phyloP scores from a whole-genome alignment of 2,329 filamentous ascomycete genomes.

The Lithohypha guttulata region DNA sequence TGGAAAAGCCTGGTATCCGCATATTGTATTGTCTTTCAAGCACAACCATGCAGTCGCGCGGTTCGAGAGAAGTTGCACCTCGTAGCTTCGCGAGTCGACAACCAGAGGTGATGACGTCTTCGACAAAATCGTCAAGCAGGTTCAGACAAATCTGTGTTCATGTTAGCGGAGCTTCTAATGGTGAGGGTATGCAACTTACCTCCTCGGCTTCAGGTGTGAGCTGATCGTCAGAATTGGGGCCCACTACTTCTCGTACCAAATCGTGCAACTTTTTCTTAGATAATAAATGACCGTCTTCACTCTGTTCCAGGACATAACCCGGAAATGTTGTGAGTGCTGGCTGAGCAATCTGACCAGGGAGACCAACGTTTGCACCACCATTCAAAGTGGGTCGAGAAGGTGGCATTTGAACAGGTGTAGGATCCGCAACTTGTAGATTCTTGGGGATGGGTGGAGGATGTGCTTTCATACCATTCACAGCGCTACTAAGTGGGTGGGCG shows the following conservation, averaged over 20 bases:
- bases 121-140: conserved; percentile 89
- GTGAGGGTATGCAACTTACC: conserved; percentile 42
- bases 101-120: conserved; percentile 74
- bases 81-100: conserved; percentile 90
- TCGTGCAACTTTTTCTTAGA: conserved; percentile 97
- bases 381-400: conserved; percentile 70
- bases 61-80: conserved; percentile 79
- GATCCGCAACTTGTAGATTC: conserved; percentile 59
- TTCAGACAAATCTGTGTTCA: conserved; percentile 62
- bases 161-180: conserved; percentile 4
- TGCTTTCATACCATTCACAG: conserved; percentile 34
- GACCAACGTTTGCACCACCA: conserved; percentile 61
- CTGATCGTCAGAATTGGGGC: conserved; percentile 56
- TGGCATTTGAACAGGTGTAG: conserved; percentile 63
- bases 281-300: conserved; percentile 79
- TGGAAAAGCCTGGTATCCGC: conserved; percentile 84
- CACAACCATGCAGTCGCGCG: conserved; percentile 72
- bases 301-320: conserved; percentile 71
- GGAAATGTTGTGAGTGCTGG: conserved; percentile 74
- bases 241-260: conserved; percentile 84
- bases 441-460: conserved; percentile 76
- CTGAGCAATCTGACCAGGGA: conserved; percentile 75
- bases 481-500: conserved; percentile 33
- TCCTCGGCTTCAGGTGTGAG: conserved; percentile 92
- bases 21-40: conserved; percentile 82